Evolutionary conservation across 2,329 filamentous ascomycete species (phyloP), one percentile per base, ranked within the genome.

Genomic region (Myriosclerotinia scirpicola): DNA sequence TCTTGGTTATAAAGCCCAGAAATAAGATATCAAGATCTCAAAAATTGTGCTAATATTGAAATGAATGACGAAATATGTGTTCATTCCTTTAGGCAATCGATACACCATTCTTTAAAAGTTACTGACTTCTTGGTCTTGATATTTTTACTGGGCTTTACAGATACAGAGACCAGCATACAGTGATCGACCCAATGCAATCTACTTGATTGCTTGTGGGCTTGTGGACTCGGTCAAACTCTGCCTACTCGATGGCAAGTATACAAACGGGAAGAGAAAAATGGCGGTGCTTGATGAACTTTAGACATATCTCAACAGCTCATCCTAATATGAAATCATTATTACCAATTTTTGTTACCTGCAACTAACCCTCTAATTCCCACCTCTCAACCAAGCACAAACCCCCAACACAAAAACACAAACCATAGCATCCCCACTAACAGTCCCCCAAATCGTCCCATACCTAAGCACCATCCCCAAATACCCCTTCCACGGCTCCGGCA

Each of bases 331-430:
- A 36, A 50, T 61, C 46, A 38, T 61, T 30, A 61, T 50, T 40
- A 50, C 30, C 30, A 26, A 50, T 20, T 8, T n/a, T 40, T 44
- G 26, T 15, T 50, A 61, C 8, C 7, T 48, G 22, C 14, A 22
- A 5, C 12, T 22, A 7, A 44, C 20, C 34, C 53, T 42, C 48
- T 63, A 67, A 36, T 46, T 64, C 5, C 46, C 64, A 5, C 64
- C 58, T 4, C 70, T 74, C 67, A 70, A 69, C 75, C 75, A 77
- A 55, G 70, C 72, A 69, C 69, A 73, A 56, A 69, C 72, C 11
- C 75, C 90, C 69, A 94, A 77, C 62, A 93, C 88, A 78, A 93
- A 94, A 11, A 93, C 84, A 68, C 90, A 87, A 1, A 90, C 85
- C 80, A 93, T 81, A n/a, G 90, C 87, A 76, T 94, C 90, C 42